Percentiles rank a stretch among this genome's conserved stretches.
Evolutionary conservation across 352 stramenopile species (phyloP).

Genomic region (Elongisporangium anandrum): DNA sequence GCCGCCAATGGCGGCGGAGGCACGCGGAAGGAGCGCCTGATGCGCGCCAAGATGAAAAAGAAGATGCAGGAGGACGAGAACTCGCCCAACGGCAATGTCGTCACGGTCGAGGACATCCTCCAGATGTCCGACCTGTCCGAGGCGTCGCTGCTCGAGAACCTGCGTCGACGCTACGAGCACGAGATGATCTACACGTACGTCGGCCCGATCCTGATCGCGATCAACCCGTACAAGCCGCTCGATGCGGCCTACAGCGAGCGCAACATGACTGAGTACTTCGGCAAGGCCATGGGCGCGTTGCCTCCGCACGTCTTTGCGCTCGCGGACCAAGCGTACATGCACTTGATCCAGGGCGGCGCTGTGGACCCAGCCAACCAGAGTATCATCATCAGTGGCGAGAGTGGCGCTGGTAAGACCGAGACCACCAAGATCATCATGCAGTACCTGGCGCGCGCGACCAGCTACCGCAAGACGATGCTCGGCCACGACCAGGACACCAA

Average conservation of each 20-base stretch:
- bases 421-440: conserved; percentile 93
- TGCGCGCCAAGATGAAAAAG: conserved; percentile 87
- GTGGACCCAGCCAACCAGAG: conserved; percentile 85
- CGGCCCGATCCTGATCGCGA: conserved; percentile 87
- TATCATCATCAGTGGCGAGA: conserved; percentile 93
- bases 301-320: conserved; percentile 90
- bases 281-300: conserved; percentile 69
- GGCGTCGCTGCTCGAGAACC: conserved; percentile 83
- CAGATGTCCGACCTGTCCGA: conserved; percentile 90
- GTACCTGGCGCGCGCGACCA: conserved; percentile 78
- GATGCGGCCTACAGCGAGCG: conserved; percentile 59
- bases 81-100: conserved; percentile 20
- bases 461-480: conserved; percentile 49
- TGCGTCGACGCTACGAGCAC: conserved; percentile 89
- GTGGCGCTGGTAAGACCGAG: conserved; percentile 87
- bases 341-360: conserved; percentile 81
- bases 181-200: conserved; percentile 95
- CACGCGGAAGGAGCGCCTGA: conserved; percentile 77
- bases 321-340: conserved; percentile 86
- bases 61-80: conserved; percentile 72
- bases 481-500: conserved; percentile 39
- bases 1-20: conserved; percentile 16
- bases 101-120: conserved; percentile 85
- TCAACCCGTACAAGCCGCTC: conserved; percentile 90
- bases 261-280: conserved; percentile 89